A percentile compares a stretch with the other conserved stretches of the same genome.
Evolutionary conservation across 768 basidiomycete species (phyloP).

Genomic region (Coprinopsis strossmayeri): DNA sequence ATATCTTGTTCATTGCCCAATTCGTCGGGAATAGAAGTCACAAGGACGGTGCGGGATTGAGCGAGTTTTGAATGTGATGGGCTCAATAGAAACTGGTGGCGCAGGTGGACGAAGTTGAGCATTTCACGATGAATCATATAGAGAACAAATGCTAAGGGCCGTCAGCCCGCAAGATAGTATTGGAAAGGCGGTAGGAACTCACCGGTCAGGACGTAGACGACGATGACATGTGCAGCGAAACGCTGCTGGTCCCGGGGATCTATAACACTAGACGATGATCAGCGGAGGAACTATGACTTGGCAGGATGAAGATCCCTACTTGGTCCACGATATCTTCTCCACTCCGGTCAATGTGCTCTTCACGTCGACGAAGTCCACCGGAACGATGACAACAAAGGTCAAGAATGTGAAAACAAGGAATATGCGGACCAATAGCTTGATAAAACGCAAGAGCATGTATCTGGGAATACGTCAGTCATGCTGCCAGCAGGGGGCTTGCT

Average conservation of each 20-base stretch:
- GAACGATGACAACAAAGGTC: constrained; percentile 60
- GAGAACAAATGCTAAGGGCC: constrained; percentile 45
- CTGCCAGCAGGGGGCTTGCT: background rate
- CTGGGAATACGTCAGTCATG: constrained; percentile 15
- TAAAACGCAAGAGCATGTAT: constrained; percentile 55
- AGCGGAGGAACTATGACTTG: background rate
- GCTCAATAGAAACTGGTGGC: constrained; percentile 53
- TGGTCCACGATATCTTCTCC: constrained; percentile 44
- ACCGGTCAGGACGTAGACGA: constrained; percentile 48
- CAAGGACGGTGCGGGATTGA: constrained; percentile 63
- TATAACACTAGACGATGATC: constrained; percentile 24
- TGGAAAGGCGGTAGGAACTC: constrained; percentile 14
- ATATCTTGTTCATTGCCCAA: constrained; percentile 41
- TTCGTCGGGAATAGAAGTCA: constrained; percentile 56
- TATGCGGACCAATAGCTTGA: constrained; percentile 55
- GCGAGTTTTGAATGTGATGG: constrained; percentile 51
- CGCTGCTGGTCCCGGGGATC: constrained; percentile 31
- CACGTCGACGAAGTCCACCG: constrained; percentile 44
- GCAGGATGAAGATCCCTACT: constrained; percentile 27
- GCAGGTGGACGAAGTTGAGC: constrained; percentile 47
- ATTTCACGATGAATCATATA: constrained; percentile 56
- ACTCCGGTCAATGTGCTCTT: constrained; percentile 27
- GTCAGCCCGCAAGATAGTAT: background rate
- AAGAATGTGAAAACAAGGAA: constrained; percentile 47
- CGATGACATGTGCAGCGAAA: constrained; percentile 51